A percentile compares a stretch with the other conserved stretches of the same genome.
These are phyloP conservation scores for Cyclanthera cordifolia DNA, from an alignment of 306 rosid species.

Conservation along the genomic window DNA sequence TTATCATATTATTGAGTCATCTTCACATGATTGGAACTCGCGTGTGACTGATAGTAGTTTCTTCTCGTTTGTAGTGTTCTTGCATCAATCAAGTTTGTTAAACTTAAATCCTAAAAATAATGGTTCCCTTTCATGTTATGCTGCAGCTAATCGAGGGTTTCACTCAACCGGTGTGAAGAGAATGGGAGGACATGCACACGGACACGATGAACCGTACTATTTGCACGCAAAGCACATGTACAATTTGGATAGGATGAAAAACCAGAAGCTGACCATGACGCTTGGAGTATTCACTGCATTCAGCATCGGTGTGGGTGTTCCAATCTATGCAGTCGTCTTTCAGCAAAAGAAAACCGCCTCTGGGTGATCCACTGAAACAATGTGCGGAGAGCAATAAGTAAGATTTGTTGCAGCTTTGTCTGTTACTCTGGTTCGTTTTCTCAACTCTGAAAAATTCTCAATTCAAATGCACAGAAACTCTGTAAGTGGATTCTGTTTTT, in stretches of 20 bases:
- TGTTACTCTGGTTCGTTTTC: neutral
- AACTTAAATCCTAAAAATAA: neutral
- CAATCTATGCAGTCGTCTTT: slow-evolving; percentile 24
- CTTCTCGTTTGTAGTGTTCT: too few species aligned
- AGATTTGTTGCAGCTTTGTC: neutral
- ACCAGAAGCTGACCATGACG: slow-evolving; percentile 24
- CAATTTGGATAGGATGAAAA: slow-evolving; percentile 19
- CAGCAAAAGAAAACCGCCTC: slow-evolving; percentile 33
- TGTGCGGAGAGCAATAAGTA: neutral
- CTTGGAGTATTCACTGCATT: slow-evolving; percentile 27
- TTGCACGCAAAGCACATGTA: slow-evolving; percentile 26
- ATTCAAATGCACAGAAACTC: slow-evolving; percentile 1
- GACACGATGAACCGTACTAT: slow-evolving; percentile 24
- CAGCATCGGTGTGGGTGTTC: slow-evolving; percentile 28
- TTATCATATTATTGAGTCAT: too few species aligned
- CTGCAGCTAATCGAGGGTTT: slow-evolving; percentile 19
- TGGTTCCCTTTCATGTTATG: neutral
- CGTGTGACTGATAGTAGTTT: too few species aligned
- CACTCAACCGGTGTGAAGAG: slow-evolving; percentile 30
- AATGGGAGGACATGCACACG: slow-evolving; percentile 26
- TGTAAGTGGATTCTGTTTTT: neutral
- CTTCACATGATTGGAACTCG: too few species aligned
- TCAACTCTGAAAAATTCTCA: neutral
- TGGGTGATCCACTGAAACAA: neutral
- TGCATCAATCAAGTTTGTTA: neutral